Conservation (phyloP, 805 yeast species). For the Hyphopichia homilentoma region DNA sequence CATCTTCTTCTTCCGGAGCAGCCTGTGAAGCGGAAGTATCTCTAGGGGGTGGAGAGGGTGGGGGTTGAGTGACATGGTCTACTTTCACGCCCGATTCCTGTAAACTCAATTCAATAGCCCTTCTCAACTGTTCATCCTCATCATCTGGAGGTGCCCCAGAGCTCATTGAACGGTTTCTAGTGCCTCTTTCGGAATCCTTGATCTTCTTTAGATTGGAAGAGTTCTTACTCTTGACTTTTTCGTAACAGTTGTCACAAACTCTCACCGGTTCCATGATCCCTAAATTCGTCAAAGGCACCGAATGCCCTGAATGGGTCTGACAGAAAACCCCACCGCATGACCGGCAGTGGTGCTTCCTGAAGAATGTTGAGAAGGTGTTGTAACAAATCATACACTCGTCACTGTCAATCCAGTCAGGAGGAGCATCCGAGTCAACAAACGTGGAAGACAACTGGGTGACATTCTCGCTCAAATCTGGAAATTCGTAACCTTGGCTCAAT, state of each 20-base stretch:
- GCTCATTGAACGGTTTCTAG: neutral
- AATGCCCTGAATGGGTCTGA: conserved; percentile 77
- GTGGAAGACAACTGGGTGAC: conserved; percentile 35
- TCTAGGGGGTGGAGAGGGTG: conserved; percentile 11
- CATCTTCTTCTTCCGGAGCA: conserved; percentile 48
- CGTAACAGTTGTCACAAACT: conserved; percentile 88
- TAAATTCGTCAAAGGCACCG: conserved; percentile 67
- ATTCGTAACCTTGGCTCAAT: conserved; percentile 57
- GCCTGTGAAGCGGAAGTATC: conserved; percentile 27
- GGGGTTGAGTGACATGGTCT: conserved; percentile 4
- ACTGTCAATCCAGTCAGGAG: conserved; percentile 97
- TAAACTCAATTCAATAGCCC: conserved; percentile 77
- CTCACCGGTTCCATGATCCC: conserved; percentile 89
- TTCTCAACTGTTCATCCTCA: conserved; percentile 73
- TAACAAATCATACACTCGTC: conserved; percentile 96
- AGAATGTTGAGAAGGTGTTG: conserved; percentile 69
- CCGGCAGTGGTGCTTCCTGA: conserved; percentile 94
- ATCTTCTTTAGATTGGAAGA: conserved; percentile 5
- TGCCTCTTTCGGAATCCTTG: conserved; percentile 3
- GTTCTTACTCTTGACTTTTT: conserved; percentile 47
- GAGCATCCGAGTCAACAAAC: conserved; percentile 83
- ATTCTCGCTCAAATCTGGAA: conserved; percentile 46
- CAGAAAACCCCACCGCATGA: conserved; percentile 96
- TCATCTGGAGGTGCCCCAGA: conserved; percentile 31
- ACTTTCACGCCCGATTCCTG: conserved; percentile 41